Base-by-base conservation (phyloP, 75 land plant species). In the Isoetes taiwanensis region DNA sequence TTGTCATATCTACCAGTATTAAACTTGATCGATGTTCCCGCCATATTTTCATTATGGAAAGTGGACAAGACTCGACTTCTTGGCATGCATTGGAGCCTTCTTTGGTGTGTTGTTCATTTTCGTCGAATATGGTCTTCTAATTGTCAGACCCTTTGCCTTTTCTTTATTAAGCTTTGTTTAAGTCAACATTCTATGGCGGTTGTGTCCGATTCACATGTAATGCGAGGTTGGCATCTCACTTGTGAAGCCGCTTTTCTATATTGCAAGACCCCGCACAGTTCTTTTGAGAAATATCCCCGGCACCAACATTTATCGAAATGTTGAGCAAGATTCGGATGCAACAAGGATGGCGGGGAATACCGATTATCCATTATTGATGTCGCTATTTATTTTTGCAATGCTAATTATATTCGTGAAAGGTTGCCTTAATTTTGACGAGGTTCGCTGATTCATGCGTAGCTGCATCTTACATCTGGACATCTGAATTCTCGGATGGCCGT, bases 31-130 rank as follows among this genome's bases (percentile, higher is more conserved):
- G 81, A 86, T 58, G 64, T 72, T 27, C 65, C 67, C 5, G 88
- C 84, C 0, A 75, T 74, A 20, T 34, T 64, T 23, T 74, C 74
- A 43, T 67, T 86, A 4, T 86, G 78, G 78, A 64, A 75, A 23
- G 72, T 83, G 2, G 93, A 86, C 72, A 86, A 83, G 54, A 48
- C 77, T 30, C n/a, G 93, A 86, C 64, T 86, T 83, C 68, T 8
- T 78, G 2, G 84, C 80, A 30, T 77, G 79, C 66, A 52, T 83
- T 40, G 71, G 77, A 5, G 93, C 93, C n/a, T 86, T 80, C 54
- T 24, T 77, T 31, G 93, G 93, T 11, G 93, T 86, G 5, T 78
- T 83, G 26, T 86, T 86, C 43, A 76, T 58, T 16, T 71, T 65
- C 48, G 67, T 86, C 0, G 76, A 79, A 59, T 59, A 80, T 25